Percentiles rank a stretch among this genome's conserved stretches.
phyloP scores from a whole-genome alignment of 1,284 basidiomycete genomes.

The Veloporphyrellus conicus region DNA sequence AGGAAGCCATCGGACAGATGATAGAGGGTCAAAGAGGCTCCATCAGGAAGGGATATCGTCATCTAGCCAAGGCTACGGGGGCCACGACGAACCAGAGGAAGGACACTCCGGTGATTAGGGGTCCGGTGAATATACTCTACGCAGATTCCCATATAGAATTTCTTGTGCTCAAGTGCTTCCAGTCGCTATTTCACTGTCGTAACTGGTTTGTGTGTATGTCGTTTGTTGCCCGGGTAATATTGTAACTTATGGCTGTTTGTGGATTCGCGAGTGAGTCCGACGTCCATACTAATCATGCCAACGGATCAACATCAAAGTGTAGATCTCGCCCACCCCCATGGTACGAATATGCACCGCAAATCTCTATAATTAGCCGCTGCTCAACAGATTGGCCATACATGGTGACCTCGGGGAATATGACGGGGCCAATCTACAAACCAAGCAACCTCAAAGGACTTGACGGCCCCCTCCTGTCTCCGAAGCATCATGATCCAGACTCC shows the following conservation, averaged over 20 bases:
- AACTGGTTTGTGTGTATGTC: constrained; percentile 19
- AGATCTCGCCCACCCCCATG: constrained; percentile 24
- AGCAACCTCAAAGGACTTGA: constrained; percentile 21
- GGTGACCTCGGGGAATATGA: constrained; percentile 22
- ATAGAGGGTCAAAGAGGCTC: constrained; percentile 55
- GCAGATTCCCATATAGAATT: constrained; percentile 32
- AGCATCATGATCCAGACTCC: constrained; percentile 22
- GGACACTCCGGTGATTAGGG: constrained; percentile 34
- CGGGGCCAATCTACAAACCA: constrained; percentile 15
- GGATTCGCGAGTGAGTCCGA: constrained; percentile 14
- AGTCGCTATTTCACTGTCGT: constrained; percentile 14
- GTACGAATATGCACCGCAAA: constrained; percentile 8
- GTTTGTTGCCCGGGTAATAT: constrained; percentile 16
- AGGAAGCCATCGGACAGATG: constrained; percentile 36
- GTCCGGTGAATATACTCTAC: constrained; percentile 21
- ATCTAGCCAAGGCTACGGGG: constrained; percentile 38
- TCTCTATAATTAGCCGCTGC: constrained; percentile 26
- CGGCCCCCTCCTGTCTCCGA: constrained; percentile 19
- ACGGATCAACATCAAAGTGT: constrained; percentile 30
- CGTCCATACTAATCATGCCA: constrained; percentile 13
- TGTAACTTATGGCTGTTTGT: constrained; percentile 19
- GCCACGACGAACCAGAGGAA: constrained; percentile 44
- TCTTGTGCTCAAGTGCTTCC: constrained; percentile 34
- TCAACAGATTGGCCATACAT: constrained; percentile 20
- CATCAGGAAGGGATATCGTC: constrained; percentile 42